phyloP scores from a whole-genome alignment of 1,284 basidiomycete species.

The Acaromyces ingoldii region DNA sequence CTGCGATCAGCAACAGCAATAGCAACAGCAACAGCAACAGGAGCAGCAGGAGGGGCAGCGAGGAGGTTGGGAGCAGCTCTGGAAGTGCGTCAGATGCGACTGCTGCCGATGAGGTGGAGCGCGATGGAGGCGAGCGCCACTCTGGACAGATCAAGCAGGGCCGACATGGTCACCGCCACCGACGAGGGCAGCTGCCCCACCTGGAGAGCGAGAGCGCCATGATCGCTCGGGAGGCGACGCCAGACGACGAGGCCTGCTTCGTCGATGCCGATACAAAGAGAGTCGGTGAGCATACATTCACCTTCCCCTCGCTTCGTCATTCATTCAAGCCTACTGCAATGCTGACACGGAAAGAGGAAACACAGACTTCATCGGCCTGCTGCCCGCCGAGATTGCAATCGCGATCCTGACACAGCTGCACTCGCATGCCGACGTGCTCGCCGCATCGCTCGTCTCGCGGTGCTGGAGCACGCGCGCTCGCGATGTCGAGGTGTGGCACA shows the following conservation, averaged over 20 bases:
- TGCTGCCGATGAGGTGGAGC: too few relatives aligned
- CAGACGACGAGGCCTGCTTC: slow-evolving; percentile 13
- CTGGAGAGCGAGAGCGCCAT: too few relatives aligned
- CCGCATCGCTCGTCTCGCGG: slow-evolving; percentile 14
- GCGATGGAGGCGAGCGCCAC: too few relatives aligned
- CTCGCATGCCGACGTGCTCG: slow-evolving; percentile 16
- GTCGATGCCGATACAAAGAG: slow-evolving; percentile 9
- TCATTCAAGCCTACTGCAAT: too few relatives aligned
- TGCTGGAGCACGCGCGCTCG: slow-evolving; percentile 19
- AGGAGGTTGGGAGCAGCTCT: too few relatives aligned
- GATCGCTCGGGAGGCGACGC: neutral
- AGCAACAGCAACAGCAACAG: neutral
- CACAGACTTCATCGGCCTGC: slow-evolving; percentile 22
- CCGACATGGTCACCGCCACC: too few relatives aligned
- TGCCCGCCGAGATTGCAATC: slow-evolving; percentile 29
- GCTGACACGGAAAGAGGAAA: too few relatives aligned
- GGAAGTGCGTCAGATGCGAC: too few relatives aligned
- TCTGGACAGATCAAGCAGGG: too few relatives aligned
- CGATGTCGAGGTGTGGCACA: slow-evolving; percentile 24
- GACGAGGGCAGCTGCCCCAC: too few relatives aligned
- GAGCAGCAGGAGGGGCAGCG: too few relatives aligned
- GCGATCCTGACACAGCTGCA: slow-evolving; percentile 20
- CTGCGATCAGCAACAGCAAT: neutral
- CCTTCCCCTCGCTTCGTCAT: too few relatives aligned
- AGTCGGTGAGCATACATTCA: slow-evolving; percentile 1